These are phyloP conservation scores for Pisolithus tinctorius DNA, from an alignment of 768 basidiomycete genomes.

Conservation along the genomic window DNA sequence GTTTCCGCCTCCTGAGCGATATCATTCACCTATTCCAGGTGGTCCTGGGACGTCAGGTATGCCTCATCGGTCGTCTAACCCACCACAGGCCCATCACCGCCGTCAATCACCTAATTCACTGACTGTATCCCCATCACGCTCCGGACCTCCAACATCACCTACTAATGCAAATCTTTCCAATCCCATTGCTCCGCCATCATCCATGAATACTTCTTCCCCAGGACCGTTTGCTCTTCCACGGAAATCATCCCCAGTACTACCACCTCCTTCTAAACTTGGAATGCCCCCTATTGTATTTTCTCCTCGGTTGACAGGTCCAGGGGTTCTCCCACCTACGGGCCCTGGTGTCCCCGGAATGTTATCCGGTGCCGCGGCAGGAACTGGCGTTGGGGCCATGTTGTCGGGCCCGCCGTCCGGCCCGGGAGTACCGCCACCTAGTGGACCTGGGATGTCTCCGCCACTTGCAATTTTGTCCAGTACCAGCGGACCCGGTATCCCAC, in stretches of 20 bases:
- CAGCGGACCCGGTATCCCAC: constrained; percentile 20
- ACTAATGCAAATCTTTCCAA: constrained; percentile 11
- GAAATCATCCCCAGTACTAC: constrained; percentile 20
- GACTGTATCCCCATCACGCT: constrained; percentile 35
- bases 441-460: constrained; percentile 2
- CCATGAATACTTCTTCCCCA: constrained; percentile 5
- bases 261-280: constrained; percentile 18
- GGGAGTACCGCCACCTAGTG: constrained; percentile 1
- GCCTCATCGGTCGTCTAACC: constrained; percentile 18
- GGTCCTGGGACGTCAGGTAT: constrained; percentile 2
- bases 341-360: constrained; percentile 22
- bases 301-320: constrained; percentile 25
- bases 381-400: background rate
- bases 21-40: constrained; percentile 21
- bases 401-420: background rate
- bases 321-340: constrained; percentile 22
- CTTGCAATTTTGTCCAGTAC: background rate
- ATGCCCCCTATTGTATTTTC: constrained; percentile 21
- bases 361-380: constrained; percentile 3
- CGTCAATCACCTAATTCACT: constrained; percentile 8
- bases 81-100: constrained; percentile 14
- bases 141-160: constrained; percentile 18
- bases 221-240: constrained; percentile 17
- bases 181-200: constrained; percentile 9
- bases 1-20: constrained; percentile 23